Conservation (phyloP, 1,284 basidiomycete species). For the Cryptococcus depauperatus region DNA sequence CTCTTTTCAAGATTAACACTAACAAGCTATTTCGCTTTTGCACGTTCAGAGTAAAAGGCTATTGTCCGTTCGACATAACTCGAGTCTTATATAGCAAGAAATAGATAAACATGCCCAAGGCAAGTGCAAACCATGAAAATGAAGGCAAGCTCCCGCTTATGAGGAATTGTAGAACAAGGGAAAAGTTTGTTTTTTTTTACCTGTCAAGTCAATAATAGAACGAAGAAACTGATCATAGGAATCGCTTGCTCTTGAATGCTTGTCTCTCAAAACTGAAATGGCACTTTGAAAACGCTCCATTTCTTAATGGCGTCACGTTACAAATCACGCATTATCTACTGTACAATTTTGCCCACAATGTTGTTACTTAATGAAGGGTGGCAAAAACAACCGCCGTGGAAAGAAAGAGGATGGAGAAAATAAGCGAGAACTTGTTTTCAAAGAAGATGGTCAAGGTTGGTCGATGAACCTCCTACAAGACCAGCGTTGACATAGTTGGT, state of each 20-base stretch:
- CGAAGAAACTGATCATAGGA: not conserved
- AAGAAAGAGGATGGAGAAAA: constrained; percentile 99
- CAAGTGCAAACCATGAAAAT: constrained; percentile 9
- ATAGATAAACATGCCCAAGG: constrained; percentile 46
- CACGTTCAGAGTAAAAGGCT: too few relatives aligned
- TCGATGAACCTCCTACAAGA: constrained; percentile 5
- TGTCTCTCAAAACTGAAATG: too few relatives aligned
- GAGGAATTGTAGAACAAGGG: constrained; percentile 14
- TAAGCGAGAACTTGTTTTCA: constrained; percentile 98
- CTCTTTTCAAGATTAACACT: not conserved
- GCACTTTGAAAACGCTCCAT: too few relatives aligned
- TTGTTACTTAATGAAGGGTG: too few relatives aligned
- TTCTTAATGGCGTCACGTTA: not conserved
- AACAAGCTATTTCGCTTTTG: too few relatives aligned
- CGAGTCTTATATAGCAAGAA: too few relatives aligned
- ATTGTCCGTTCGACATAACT: too few relatives aligned
- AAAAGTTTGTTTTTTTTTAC: constrained; percentile 11
- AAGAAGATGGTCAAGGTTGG: constrained; percentile 87
- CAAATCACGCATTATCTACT: too few relatives aligned
- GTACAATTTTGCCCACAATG: too few relatives aligned
- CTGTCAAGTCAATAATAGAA: not conserved
- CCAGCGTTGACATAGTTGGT: not conserved
- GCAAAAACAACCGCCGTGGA: constrained; percentile 98
- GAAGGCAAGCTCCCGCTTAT: constrained; percentile 4
- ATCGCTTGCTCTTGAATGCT: not conserved